These are phyloP conservation scores for Metschnikowia kofuensis DNA, from an alignment of 805 yeast species.

Conservation along the genomic window DNA sequence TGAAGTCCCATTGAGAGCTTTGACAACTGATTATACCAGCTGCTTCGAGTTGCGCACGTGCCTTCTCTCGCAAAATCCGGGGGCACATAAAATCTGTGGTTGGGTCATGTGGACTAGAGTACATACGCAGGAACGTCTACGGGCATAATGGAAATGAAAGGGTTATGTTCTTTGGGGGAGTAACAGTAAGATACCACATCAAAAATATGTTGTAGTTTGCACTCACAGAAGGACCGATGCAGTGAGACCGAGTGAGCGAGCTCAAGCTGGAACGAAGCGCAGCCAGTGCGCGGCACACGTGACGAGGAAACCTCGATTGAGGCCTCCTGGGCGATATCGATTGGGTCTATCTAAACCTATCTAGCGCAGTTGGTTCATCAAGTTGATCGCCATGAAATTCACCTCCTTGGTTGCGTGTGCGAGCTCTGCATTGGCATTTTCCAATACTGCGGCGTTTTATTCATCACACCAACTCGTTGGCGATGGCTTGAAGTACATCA, in stretches of 20 bases:
- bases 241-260: background rate
- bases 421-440: slow-evolving; percentile 16
- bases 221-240: slow-evolving; percentile 2
- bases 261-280: background rate
- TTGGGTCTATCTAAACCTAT: background rate
- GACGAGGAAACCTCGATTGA: background rate
- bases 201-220: background rate
- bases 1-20: too few species aligned
- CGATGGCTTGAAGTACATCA: slow-evolving; percentile 19
- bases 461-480: slow-evolving; percentile 9
- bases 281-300: slow-evolving; percentile 11
- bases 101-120: too few species aligned
- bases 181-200: background rate
- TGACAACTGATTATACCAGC: too few species aligned
- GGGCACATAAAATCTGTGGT: too few species aligned
- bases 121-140: slow-evolving; percentile 23
- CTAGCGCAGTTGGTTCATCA: too few species aligned
- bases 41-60: too few species aligned
- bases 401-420: slow-evolving; percentile 16
- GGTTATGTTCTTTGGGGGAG: too few species aligned
- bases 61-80: too few species aligned
- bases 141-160: slow-evolving; percentile 8
- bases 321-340: background rate
- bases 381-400: slow-evolving; percentile 13
- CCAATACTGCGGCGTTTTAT: slow-evolving; percentile 19